Evolutionary conservation across 2,329 filamentous ascomycete genomes (phyloP).

Genomic region (Curvularia spicifera): DNA sequence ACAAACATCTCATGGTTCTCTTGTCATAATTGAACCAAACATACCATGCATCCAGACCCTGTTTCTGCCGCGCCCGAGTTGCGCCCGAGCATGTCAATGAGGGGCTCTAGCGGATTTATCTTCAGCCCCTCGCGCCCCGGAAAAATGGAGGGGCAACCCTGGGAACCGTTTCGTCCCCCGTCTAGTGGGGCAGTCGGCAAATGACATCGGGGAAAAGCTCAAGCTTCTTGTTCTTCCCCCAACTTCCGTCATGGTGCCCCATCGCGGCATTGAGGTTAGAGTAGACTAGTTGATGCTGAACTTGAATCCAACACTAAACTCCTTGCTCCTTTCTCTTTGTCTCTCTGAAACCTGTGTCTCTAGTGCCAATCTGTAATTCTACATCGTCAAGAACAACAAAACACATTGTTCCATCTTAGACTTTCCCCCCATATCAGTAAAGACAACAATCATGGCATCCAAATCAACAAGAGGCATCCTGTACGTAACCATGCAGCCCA

Average conservation of each 20-base stretch:
- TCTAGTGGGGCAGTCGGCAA: constrained; percentile 33
- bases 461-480: constrained; percentile 68
- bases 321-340: background rate
- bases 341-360: background rate
- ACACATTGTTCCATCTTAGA: background rate
- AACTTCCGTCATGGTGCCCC: constrained; percentile 15
- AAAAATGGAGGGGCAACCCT: constrained; percentile 32
- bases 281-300: constrained; percentile 3
- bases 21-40: background rate
- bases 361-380: background rate
- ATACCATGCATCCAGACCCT: background rate
- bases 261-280: constrained; percentile 2
- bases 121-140: constrained; percentile 29
- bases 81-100: background rate
- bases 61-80: background rate
- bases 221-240: constrained; percentile 12
- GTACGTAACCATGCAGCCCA: constrained; percentile 86
- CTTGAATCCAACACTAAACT: constrained; percentile 3
- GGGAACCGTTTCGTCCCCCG: constrained; percentile 12
- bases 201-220: constrained; percentile 40
- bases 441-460: constrained; percentile 48
- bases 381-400: background rate
- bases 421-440: background rate
- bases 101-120: constrained; percentile 12
- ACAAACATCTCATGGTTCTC: background rate